Evolutionary conservation across 2,329 filamentous ascomycete genomes (phyloP), one percentile per base, ranked within the genome.

Genomic region (Ascomycota sp.): DNA sequence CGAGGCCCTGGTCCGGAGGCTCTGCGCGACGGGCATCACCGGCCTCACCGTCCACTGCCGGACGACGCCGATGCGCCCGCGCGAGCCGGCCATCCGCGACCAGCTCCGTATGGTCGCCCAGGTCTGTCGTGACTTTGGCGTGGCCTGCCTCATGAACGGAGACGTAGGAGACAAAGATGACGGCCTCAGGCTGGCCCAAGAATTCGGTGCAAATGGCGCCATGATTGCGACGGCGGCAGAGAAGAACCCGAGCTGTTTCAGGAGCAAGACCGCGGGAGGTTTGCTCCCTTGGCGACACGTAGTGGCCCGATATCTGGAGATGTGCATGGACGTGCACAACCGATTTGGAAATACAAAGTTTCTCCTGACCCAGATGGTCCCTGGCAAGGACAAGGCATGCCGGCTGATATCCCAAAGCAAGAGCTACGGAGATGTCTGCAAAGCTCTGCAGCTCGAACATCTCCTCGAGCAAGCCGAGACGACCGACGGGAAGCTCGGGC

Each of bases 221-320:
- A 98, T 98, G 89, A 95, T 98, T 43, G 89, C 89, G 8, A 89
- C 82, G 3, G 68, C 81, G 4, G 89, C 89, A 1, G 89, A 98
- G 57, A 69, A 75, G 38, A 98, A 98, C 46, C 70, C 83, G 3
- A 91, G 80, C 38, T 85, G 79, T 44, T 98, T 98, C 59, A 67
- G 78, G 24, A 50, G 64, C 1, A 54, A 65, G 23, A 65, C 61
- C 1, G 67, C 80, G 25, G 83, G 82, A 8, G 82, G 80, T 1
- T 46, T 74, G 22, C 64, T 69, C 1, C 59, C 65, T 1, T 95
- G 86, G 86, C 57, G 63, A 35, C 74, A 86, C 29, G 73, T 92
- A 1, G 78, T 79, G 3, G 64, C 69, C 37, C 64, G 74, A 37
- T 95, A 93, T 47, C 47, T 95, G 38, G 65, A 66, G 36, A 65